A percentile compares a stretch with the other conserved stretches of the same genome.
Evolutionary conservation across 2,329 filamentous ascomycete genomes (phyloP).

Genomic region (Ampelomyces quisqualis): DNA sequence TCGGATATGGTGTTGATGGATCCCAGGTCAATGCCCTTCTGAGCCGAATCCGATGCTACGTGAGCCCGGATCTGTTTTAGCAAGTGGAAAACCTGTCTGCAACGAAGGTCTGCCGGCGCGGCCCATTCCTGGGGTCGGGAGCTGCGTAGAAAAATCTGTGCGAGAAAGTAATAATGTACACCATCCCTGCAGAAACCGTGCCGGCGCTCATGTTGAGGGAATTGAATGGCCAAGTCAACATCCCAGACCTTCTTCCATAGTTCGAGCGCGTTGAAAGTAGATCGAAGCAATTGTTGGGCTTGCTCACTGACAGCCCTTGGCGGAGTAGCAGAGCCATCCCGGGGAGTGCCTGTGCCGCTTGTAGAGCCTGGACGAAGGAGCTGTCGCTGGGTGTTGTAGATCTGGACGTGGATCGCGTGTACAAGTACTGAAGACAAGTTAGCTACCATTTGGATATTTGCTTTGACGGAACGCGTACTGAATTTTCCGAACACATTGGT

Average conservation of each 20-base stretch:
- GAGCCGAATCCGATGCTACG: constrained; percentile 63
- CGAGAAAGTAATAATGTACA: constrained; percentile 73
- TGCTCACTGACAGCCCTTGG: constrained; percentile 49
- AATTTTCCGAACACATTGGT: constrained; percentile 76
- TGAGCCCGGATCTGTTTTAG: constrained; percentile 62
- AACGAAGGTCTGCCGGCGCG: constrained; percentile 59
- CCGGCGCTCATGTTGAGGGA: constrained; percentile 61
- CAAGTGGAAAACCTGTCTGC: constrained; percentile 61
- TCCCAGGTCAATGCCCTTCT: constrained; percentile 66
- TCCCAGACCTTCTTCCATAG: constrained; percentile 76
- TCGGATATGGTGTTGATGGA: constrained; percentile 69
- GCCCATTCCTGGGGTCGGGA: constrained; percentile 57
- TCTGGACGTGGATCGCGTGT: constrained; percentile 65
- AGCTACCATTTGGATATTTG: constrained; percentile 1
- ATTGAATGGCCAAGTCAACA: constrained; percentile 67
- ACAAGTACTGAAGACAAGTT: constrained; percentile 56
- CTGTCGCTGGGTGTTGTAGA: constrained; percentile 56
- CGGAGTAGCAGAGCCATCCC: constrained; percentile 52
- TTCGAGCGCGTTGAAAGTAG: constrained; percentile 58
- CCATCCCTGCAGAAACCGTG: constrained; percentile 71
- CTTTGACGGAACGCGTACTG: constrained; percentile 14
- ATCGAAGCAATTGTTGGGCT: constrained; percentile 50
- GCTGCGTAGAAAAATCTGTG: constrained; percentile 64
- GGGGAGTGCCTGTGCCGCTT: constrained; percentile 57
- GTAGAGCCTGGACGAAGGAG: constrained; percentile 35